Evolutionary conservation across 139 green algal species (phyloP).

Genomic region (Ettlia oleoabundans): DNA sequence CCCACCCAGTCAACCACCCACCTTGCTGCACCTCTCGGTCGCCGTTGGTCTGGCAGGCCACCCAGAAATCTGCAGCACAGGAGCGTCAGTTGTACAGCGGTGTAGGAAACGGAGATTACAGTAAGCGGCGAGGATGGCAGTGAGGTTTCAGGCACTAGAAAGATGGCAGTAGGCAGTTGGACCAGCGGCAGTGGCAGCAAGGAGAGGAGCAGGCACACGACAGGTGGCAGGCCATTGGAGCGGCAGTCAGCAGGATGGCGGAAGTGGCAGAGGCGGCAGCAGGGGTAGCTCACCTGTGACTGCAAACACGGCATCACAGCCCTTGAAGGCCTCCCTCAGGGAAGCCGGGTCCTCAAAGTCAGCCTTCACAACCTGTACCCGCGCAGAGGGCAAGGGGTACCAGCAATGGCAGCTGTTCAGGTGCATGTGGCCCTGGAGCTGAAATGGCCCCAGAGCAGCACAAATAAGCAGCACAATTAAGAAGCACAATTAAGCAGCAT

Average conservation of each 20-base stretch:
- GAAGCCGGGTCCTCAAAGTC: conserved; percentile 40
- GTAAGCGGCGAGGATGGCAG: background rate
- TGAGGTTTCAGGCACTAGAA: background rate
- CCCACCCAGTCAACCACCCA: too few species aligned
- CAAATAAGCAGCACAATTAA: background rate
- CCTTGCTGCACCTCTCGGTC: conserved; percentile 33
- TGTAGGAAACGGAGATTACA: background rate
- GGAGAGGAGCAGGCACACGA: too few species aligned
- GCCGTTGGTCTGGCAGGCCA: conserved; percentile 22
- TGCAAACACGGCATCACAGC: conserved; percentile 34
- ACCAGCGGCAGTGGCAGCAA: too few species aligned
- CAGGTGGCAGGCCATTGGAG: too few species aligned
- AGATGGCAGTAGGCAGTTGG: background rate
- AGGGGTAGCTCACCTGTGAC: conserved; percentile 23
- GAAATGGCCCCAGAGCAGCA: background rate
- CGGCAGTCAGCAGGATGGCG: background rate
- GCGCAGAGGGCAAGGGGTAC: too few species aligned
- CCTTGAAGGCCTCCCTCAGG: conserved; percentile 32
- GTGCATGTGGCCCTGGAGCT: too few species aligned
- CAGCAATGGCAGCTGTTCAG: too few species aligned
- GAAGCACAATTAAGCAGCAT: too few species aligned
- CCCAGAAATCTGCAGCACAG: conserved; percentile 44
- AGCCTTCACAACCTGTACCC: conserved; percentile 25
- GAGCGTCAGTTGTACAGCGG: too few species aligned
- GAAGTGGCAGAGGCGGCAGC: background rate